Conservation (phyloP, 306 rosid species). For the Quercus alba region DNA sequence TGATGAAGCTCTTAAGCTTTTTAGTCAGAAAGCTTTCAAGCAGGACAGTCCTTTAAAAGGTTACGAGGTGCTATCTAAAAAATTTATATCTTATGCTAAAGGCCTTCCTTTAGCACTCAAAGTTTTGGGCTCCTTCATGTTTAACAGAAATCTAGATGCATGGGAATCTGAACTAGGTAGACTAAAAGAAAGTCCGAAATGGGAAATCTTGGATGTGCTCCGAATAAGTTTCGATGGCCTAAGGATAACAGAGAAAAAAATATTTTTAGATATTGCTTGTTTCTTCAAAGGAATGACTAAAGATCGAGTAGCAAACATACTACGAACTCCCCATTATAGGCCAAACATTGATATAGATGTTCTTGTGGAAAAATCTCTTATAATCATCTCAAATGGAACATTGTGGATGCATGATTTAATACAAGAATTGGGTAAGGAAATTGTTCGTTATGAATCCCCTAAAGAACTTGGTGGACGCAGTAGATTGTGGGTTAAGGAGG, state of each 20-base stretch:
- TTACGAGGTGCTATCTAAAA: too few relatives aligned
- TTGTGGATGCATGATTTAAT: not conserved
- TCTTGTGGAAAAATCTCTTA: not conserved
- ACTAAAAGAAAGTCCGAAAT: not conserved
- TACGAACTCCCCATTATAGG: not conserved
- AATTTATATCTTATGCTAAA: too few relatives aligned
- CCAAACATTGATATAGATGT: not conserved
- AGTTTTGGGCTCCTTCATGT: too few relatives aligned
- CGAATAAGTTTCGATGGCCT: not conserved
- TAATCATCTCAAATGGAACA: not conserved
- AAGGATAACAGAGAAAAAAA: not conserved
- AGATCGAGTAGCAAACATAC: not conserved
- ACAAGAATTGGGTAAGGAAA: slow-evolving; percentile 2
- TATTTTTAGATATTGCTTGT: not conserved
- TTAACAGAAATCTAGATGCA: not conserved
- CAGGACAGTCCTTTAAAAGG: too few relatives aligned
- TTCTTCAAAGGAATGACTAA: not conserved
- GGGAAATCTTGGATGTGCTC: not conserved
- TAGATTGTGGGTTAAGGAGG: not conserved
- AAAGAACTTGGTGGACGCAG: not conserved
- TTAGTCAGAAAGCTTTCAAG: too few relatives aligned
- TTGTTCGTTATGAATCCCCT: slow-evolving; percentile 4
- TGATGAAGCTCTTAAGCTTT: too few relatives aligned
- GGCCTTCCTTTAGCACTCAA: too few relatives aligned
- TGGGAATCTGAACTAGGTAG: not conserved